phyloP scores from a whole-genome alignment of 768 basidiomycete genomes.

The Pulveroboletus sp. region DNA sequence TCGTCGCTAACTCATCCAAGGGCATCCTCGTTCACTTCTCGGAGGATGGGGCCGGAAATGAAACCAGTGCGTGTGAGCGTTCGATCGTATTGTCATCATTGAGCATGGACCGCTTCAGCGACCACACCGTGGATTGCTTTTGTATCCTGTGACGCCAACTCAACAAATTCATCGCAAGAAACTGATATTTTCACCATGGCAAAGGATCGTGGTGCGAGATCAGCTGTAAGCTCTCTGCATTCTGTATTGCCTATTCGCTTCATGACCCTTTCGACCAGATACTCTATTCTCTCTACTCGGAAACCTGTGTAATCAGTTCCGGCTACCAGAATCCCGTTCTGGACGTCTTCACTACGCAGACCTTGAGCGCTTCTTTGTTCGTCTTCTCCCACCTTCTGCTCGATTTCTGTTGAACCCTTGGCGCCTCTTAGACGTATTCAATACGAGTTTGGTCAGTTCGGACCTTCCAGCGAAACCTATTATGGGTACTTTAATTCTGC shows the following conservation, averaged over 20 bases:
- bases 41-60: slow-evolving; percentile 49
- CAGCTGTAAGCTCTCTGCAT: slow-evolving; percentile 52
- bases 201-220: slow-evolving; percentile 70
- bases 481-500: slow-evolving; percentile 57
- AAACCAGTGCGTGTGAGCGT: slow-evolving; percentile 47
- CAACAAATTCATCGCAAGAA: slow-evolving; percentile 55
- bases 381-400: slow-evolving; percentile 23
- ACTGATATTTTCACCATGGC: slow-evolving; percentile 83
- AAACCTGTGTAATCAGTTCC: slow-evolving; percentile 70
- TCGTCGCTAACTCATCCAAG: slow-evolving; percentile 31
- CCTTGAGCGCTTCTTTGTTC: slow-evolving; percentile 52
- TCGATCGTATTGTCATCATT: slow-evolving; percentile 17
- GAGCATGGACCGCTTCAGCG: slow-evolving; percentile 37
- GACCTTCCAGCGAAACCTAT: slow-evolving; percentile 46
- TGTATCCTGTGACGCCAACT: slow-evolving; percentile 77
- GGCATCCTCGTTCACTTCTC: slow-evolving; percentile 84
- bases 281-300: slow-evolving; percentile 69
- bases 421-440: slow-evolving; percentile 41
- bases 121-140: slow-evolving; percentile 90
- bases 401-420: background rate
- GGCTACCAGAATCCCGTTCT: slow-evolving; percentile 67
- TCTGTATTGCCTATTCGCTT: background rate
- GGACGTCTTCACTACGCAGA: slow-evolving; percentile 74
- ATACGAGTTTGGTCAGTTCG: slow-evolving; percentile 59
- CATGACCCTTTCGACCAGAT: slow-evolving; percentile 42